Base-by-base conservation (phyloP, 2,329 filamentous ascomycete genomes). In the Neoscytalidium dimidiatum region DNA sequence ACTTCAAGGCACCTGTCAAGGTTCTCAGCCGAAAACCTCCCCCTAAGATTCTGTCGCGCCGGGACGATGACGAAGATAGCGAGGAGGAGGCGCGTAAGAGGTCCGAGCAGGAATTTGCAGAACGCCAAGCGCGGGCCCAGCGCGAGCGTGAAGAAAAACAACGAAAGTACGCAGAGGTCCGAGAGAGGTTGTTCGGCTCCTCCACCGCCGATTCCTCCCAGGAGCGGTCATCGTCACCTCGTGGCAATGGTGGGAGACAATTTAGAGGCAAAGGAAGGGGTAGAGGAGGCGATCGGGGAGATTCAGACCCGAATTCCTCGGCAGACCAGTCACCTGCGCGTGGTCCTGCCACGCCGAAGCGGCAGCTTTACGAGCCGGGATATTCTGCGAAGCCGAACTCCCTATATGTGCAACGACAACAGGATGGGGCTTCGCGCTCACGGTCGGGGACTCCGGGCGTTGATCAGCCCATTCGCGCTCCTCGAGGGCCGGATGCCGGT, bases 101-200 rank as follows among this genome's bases (percentile, higher is more conserved):
- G 68, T 81, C 84, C 21, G 87, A 88, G 70, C 85, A 87, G 48
- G 90, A 87, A 0, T 86, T 90, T 3, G 91, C 94, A 71, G 90
- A 97, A 80, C 86, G 93, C 35, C 88, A 91, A 67, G 86, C 88
- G 26, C 90, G 90, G 73, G 91, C 94, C 62, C 88, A 92, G 74
- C 85, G 86, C 56, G 92, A 96, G 71, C 86, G 88, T 9, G 93
- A 96, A 73, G 93, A 96, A 80, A 97, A 95, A 81, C 91, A 96
- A 80, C 88, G 88, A 64, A 90, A 91, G 67, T 97, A 97, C 75
- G 91, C 96, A 67, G 93, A 97, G 80, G 92, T 89, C 5, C 86
- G 94, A 31, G 92, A 94, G 71, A 90, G 93, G 75, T 89, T 97
- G 64, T 94, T 97, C 77, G 93, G 93, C 21, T 87, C 86, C 23